A percentile compares a stretch with the other conserved stretches of the same genome.
Conservation (phyloP, 495 filamentous ascomycete genomes). For the Penicillium antarcticum region DNA sequence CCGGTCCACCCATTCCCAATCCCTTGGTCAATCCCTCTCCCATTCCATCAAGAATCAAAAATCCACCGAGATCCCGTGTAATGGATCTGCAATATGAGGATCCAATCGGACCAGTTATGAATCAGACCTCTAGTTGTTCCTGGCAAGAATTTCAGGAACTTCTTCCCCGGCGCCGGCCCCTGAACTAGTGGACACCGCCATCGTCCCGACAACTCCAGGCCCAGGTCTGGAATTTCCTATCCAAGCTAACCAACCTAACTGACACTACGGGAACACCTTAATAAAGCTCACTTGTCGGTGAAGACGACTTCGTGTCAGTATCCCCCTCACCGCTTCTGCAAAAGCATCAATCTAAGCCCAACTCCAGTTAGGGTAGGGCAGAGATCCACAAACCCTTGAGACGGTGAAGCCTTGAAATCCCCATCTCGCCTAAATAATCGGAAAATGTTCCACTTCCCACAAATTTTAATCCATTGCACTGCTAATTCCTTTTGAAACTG, state of each 20-base stretch:
- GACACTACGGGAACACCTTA: too few relatives aligned
- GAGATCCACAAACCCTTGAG: not conserved
- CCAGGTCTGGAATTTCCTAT: conserved; percentile 24
- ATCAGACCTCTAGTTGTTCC: conserved; percentile 9
- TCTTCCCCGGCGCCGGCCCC: conserved; percentile 31
- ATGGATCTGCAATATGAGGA: conserved; percentile 25
- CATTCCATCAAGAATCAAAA: conserved; percentile 12
- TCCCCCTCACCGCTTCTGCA: conserved; percentile 18
- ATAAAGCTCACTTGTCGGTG: conserved; percentile 2
- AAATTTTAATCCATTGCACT: too few relatives aligned
- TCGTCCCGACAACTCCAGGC: conserved; percentile 28
- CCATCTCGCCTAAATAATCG: not conserved
- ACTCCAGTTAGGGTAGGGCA: too few relatives aligned
- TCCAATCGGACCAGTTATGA: conserved; percentile 19
- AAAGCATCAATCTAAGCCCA: not conserved
- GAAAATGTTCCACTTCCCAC: not conserved
- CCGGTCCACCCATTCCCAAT: conserved; percentile 26
- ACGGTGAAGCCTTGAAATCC: not conserved
- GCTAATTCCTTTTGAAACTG: not conserved
- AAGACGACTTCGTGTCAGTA: conserved; percentile 6
- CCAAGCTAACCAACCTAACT: not conserved
- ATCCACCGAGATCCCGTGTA: conserved; percentile 12
- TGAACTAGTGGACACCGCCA: conserved; percentile 26
- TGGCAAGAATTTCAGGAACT: conserved; percentile 22
- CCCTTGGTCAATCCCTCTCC: conserved; percentile 16